Evolutionary conservation across 176 grass and related monocot genomes (phyloP), one percentile per base, ranked within the genome.

Genomic region (Hyparrhenia diplandra): DNA sequence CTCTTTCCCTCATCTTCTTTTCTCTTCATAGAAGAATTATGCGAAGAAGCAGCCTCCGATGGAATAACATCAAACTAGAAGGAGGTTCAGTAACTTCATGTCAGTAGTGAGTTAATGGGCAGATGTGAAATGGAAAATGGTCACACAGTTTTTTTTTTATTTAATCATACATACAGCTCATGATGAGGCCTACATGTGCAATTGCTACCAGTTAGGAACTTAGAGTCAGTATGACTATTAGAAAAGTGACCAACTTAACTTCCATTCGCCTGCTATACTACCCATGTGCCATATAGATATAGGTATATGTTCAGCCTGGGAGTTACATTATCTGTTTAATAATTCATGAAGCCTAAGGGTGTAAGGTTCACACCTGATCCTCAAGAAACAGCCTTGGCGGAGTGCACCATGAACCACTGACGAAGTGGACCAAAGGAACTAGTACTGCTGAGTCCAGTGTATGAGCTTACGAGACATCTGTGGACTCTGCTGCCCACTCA

Each of bases 401-500:
- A 60, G 97, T 99, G 62, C 97, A 99, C 97, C 93, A 99, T 69
- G 97, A 93, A 85, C 85, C 87, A 69, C 89, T 89, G n/a, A 25
- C 83, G 93, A 62, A 95, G 87, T 80, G 89, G 85, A 45, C 91
- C 89, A 49, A 95, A 99, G 69, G 97, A 99, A 88, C 97, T 99
- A 32, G 97, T 63, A 86, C 97, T 99, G 89, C 97, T 99, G 61
- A 91, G 85, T 77, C 97, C 97, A 77, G 92, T 98, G 78, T 93
- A 91, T 58, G 97, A 99, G 81, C 97, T 99, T 77, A 90, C 74
- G 89, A 80, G 97, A 99, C 97, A 96, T 99, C 80, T 95, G 90
- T 18, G 93, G 93, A 89, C 97, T 99, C 76, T 99, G 97, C 41
- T 95, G 93, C 17, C 75, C 86, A 75, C 84, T 85, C 65, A 58